Conservation (phyloP, 768 basidiomycete genomes). For the Lyophyllum semitale region DNA sequence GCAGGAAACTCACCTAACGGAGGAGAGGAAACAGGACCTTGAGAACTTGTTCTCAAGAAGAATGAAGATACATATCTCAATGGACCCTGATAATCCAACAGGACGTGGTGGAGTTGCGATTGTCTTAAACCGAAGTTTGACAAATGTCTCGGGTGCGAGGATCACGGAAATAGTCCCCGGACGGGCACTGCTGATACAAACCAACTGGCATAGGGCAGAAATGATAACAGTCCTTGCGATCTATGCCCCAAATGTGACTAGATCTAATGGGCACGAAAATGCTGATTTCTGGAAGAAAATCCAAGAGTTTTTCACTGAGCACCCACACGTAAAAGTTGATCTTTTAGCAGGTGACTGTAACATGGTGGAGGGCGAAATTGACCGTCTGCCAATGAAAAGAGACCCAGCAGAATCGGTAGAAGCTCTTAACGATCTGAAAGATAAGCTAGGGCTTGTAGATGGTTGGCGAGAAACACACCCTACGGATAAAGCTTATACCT, state of each 20-base stretch:
- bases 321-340: slow-evolving; percentile 23
- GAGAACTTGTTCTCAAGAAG: neutral
- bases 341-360: slow-evolving; percentile 45
- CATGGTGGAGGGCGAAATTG: slow-evolving; percentile 37
- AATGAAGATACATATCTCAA: neutral
- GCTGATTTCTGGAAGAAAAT: neutral
- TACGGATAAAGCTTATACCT: neutral
- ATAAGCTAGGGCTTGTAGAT: slow-evolving; percentile 19
- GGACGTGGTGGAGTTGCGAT: neutral
- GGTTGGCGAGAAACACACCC: slow-evolving; percentile 34
- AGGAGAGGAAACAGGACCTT: neutral
- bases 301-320: neutral
- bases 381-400: slow-evolving; percentile 27
- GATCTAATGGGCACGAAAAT: neutral
- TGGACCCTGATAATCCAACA: neutral
- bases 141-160: neutral
- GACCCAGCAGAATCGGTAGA: slow-evolving; percentile 17
- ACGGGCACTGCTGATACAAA: neutral
- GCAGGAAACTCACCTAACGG: neutral
- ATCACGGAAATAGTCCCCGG: neutral
- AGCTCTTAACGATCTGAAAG: slow-evolving; percentile 23
- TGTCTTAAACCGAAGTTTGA: neutral
- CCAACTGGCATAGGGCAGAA: neutral
- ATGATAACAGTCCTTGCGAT: neutral
- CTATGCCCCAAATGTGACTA: neutral